These are phyloP conservation scores for Carallia brachiata DNA, from an alignment of 345 rosid genomes.

Conservation along the genomic window DNA sequence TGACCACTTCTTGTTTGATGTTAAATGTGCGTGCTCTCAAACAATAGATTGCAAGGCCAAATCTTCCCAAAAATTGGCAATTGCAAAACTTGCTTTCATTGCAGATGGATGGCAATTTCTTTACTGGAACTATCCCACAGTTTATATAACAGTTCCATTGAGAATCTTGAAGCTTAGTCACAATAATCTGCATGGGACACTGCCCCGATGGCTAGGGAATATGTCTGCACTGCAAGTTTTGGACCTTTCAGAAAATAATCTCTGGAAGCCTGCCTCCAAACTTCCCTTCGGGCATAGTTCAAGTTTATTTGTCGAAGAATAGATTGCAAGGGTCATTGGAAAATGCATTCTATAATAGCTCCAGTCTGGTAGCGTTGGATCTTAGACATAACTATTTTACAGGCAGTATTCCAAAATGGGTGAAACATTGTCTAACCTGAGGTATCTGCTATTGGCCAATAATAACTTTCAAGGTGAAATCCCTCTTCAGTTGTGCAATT, in stretches of 20 bases:
- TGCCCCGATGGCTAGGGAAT: neutral
- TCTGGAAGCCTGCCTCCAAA: slow-evolving; percentile 1
- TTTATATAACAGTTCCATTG: neutral
- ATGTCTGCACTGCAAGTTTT: neutral
- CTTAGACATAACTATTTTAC: slow-evolving; percentile 17
- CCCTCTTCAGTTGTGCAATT: slow-evolving; percentile 11
- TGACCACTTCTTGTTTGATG: neutral
- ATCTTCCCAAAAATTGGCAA: neutral
- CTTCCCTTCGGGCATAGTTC: neutral
- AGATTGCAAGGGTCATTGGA: neutral
- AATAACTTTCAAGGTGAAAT: slow-evolving; percentile 21
- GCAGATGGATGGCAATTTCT: slow-evolving; percentile 11
- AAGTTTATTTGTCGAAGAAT: slow-evolving; percentile 12
- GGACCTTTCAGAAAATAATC: slow-evolving; percentile 9
- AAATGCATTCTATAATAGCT: neutral
- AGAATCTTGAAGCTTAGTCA: neutral
- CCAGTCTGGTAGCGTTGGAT: neutral
- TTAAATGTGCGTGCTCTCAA: slow-evolving; percentile 2
- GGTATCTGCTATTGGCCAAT: slow-evolving; percentile 20
- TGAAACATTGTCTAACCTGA: neutral
- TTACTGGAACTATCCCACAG: neutral
- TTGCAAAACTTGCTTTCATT: neutral
- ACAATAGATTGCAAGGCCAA: slow-evolving; percentile 26
- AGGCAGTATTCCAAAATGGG: slow-evolving; percentile 22
- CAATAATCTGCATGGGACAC: neutral